A percentile compares a stretch with the other conserved stretches of the same genome.
phyloP scores from a whole-genome alignment of 257 asterid species.

The Datura wrightii region DNA sequence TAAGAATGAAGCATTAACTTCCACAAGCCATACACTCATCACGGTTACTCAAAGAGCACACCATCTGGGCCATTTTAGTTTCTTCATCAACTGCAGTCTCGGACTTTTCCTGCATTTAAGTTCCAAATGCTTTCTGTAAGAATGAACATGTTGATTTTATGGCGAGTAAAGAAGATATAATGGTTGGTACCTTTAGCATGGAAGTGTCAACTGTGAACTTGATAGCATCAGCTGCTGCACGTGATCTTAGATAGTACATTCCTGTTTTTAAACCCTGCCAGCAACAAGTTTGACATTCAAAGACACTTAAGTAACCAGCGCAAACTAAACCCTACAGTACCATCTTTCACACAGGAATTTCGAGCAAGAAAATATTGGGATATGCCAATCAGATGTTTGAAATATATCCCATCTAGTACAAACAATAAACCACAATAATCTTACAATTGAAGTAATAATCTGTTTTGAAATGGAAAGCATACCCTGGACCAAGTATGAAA shows the following conservation, averaged over 20 bases:
- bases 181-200: slow-evolving; percentile 60
- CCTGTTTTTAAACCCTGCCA: slow-evolving; percentile 91
- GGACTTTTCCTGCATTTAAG: slow-evolving; percentile 42
- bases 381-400: not conserved
- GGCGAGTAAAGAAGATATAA: not conserved
- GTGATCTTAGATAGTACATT: slow-evolving; percentile 89
- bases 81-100: slow-evolving; percentile 52
- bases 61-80: slow-evolving; percentile 78
- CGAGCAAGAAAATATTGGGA: not conserved
- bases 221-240: slow-evolving; percentile 96
- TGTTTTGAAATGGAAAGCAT: slow-evolving; percentile 23
- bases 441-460: not conserved
- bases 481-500: slow-evolving; percentile 92
- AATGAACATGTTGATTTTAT: not conserved
- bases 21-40: slow-evolving; percentile 94
- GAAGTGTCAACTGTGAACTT: slow-evolving; percentile 86
- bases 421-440: not conserved
- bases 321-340: not conserved
- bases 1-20: slow-evolving; percentile 46
- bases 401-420: not conserved
- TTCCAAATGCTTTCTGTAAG: not conserved
- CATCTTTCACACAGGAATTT: not conserved
- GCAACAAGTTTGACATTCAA: not conserved
- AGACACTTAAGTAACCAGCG: not conserved
- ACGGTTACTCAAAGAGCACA: slow-evolving; percentile 77